Evolutionary conservation across 306 rosid genomes (phyloP), one percentile per base, ranked within the genome.

Genomic region (Psophocarpus tetragonolobus): DNA sequence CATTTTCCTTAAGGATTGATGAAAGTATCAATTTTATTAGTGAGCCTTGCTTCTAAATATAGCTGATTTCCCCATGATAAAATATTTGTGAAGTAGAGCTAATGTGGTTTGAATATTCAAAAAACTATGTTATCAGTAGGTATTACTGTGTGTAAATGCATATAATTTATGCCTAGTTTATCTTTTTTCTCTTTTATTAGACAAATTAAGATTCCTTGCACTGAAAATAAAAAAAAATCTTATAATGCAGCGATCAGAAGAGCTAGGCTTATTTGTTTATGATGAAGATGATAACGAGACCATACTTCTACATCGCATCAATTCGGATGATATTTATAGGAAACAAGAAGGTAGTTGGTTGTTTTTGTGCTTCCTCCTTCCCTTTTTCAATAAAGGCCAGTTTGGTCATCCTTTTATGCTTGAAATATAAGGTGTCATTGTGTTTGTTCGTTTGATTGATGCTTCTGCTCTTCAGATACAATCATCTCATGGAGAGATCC

Each of bases 401-500:
- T 45, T 60, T n/a, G n/a, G 39, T 44, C 24, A 48, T 80, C 53
- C 48, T 18, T 75, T 41, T 62, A 32, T 56, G 30, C 30, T 35
- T 50, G 67, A 48, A 45, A 53, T 61, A 41, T 61, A 29, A 42
- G 50, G 38, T 48, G 26, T 66, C n/a, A 17, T 68, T 10, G 47
- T 3, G 15, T 51, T 68, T 69, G 29, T 51, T 23, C 14, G 47
- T 77, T n/a, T 85, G 66, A 23, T 45, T 41, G 77, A 72, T 73
- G 50, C 24, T 73, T 69, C 70, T 44, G 68, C 20, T 84, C 15
- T 60, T 45, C 78, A 94, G 98, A 92, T 83, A 89, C 98, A 50
- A 94, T 94, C 64, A 92, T 94, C 81, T 94, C 98, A 30, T 94
- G 98, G 98, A 94, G 95, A 80, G 98, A 94, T 82, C 93, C 93